Evolutionary conservation across 2,329 filamentous ascomycete genomes (phyloP), one percentile per base, ranked within the genome.

Genomic region (Eurotiales sp.): DNA sequence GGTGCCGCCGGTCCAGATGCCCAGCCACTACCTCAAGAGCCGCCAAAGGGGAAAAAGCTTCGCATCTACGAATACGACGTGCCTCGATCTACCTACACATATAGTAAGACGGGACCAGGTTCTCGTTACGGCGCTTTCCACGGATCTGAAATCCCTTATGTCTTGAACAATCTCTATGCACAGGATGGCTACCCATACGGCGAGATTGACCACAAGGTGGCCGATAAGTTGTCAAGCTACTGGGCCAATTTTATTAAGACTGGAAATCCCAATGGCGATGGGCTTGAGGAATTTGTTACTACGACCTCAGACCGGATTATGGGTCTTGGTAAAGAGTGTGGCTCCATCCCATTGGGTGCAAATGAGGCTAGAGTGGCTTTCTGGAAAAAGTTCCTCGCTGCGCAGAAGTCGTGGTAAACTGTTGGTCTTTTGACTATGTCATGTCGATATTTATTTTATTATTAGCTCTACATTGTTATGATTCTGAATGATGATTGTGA

Each of bases 61-160:
- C 37, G 17, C 10, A 40, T 40, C 8, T 40, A 40, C 37, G 37
- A 40, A 22, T 21, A 15, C 17, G 19, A 40, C 37, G 37, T 23
- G 12, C 54, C 62, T 1, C 59, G 70, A 48, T 71, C 66, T 53
- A 71, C 64, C 2, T 71, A 70, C 52, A 64, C 63, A 56, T 71
- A 65, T 64, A 60, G 58, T 43, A 8, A 71, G 44, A 68, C 68
- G 2, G 68, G 65, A 1, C 68, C 68, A 0, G 62, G 59, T 22
- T 53, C 58, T 34, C 46, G 29, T 22, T 48, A 57, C 15, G 63
- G 64, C 12, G 63, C 63, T 4, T 57, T 58, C 25, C 64, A 66
- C 51, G 58, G 57, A 32, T 56, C 58, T 2, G 64, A 66, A 57
- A 63, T 67, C 47, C 59, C 59, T 45, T 65, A 66, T 49, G 59